phyloP scores from a whole-genome alignment of 2,329 filamentous ascomycete species.

The Ophiostoma montium region DNA sequence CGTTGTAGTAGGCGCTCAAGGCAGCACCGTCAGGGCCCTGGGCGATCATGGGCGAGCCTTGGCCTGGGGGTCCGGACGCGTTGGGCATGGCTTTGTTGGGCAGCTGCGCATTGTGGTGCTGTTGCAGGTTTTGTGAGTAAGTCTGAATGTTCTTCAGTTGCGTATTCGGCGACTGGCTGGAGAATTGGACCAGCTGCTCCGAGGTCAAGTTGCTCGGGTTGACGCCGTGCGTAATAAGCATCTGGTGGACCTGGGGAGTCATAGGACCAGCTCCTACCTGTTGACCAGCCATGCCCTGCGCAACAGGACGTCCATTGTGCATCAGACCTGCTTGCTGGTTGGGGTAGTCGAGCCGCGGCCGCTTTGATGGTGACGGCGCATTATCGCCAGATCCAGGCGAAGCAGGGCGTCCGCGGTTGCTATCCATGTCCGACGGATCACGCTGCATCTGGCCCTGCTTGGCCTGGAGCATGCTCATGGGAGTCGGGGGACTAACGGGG shows the following conservation, averaged over 20 bases:
- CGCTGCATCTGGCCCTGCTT: constrained; percentile 64
- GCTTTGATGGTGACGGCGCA: constrained; percentile 83
- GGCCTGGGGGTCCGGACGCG: constrained; percentile 54
- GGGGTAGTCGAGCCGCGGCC: constrained; percentile 69
- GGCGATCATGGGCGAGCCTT: constrained; percentile 72
- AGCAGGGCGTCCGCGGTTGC: constrained; percentile 63
- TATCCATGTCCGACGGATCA: constrained; percentile 76
- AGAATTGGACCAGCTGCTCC: constrained; percentile 58
- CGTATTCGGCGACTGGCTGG: constrained; percentile 38
- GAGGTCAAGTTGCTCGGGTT: constrained; percentile 58
- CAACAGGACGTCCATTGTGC: constrained; percentile 55
- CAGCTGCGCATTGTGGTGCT: constrained; percentile 70
- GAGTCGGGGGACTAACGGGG: constrained; percentile 46
- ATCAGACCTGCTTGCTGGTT: constrained; percentile 56
- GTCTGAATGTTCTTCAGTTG: constrained; percentile 77
- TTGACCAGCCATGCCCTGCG: constrained; percentile 57
- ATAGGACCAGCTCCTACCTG: constrained; percentile 43
- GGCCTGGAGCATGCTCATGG: constrained; percentile 58
- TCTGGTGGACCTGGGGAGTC: constrained; percentile 39
- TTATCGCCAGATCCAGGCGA: constrained; percentile 77
- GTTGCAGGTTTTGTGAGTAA: constrained; percentile 72
- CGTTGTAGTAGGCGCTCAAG: constrained; percentile 48
- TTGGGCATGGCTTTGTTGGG: constrained; percentile 69
- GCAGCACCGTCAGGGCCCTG: constrained; percentile 52
- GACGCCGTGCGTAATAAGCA: constrained; percentile 57